phyloP scores from a whole-genome alignment of 306 rosid genomes.

The Arachis stenosperma region DNA sequence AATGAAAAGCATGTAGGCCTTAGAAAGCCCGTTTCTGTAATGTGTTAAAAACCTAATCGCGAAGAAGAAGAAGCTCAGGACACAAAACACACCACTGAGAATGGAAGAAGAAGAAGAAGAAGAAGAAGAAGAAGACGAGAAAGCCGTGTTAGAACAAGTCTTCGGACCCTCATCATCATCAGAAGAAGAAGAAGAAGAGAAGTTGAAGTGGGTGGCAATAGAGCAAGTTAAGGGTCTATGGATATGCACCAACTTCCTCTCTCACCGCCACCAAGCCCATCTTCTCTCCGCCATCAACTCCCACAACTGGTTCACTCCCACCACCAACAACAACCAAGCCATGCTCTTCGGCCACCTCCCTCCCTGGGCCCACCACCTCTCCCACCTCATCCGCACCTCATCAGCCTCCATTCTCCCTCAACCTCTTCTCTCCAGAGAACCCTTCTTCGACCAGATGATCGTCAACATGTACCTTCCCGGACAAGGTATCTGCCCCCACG shows the following conservation, averaged over 20 bases:
- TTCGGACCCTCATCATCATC: conserved; percentile 57
- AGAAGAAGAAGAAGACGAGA: conserved; percentile 29
- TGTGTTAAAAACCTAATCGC: too few relatives aligned
- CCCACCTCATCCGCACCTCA: conserved; percentile 50
- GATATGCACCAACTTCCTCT: conserved; percentile 62
- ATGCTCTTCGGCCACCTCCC: conserved; percentile 92
- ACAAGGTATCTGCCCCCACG: conserved; percentile 88
- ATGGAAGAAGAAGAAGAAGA: neutral
- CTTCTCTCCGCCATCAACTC: conserved; percentile 67
- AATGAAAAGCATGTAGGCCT: too few relatives aligned
- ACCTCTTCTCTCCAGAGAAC: conserved; percentile 58
- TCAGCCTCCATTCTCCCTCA: conserved; percentile 44
- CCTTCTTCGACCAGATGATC: conserved; percentile 84
- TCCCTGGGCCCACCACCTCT: conserved; percentile 62
- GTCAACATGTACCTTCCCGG: conserved; percentile 73
- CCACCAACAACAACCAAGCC: conserved; percentile 70
- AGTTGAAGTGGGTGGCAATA: conserved; percentile 43
- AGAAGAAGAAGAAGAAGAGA: neutral
- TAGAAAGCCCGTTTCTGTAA: too few relatives aligned
- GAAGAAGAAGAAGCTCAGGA: too few relatives aligned
- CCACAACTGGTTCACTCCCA: conserved; percentile 39
- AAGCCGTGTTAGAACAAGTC: conserved; percentile 50
- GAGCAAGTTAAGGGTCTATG: conserved; percentile 65
- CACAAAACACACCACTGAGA: too few relatives aligned
- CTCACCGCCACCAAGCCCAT: conserved; percentile 48